Evolutionary conservation across 371 early-diverging fungal genomes (phyloP).

Genomic region (Mortierella sp.): DNA sequence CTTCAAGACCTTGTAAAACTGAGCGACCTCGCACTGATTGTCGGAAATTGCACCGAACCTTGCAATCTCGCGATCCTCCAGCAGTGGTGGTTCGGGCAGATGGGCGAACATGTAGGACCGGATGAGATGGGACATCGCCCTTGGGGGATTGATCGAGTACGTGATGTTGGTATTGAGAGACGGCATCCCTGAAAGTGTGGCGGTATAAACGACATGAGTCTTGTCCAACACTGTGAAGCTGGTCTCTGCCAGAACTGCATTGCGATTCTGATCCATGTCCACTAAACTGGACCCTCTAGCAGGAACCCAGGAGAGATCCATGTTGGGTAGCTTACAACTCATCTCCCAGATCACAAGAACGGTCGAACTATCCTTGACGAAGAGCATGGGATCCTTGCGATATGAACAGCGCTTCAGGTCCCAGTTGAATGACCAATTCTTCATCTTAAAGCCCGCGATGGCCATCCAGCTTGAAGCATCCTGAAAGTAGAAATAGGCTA

Average conservation of each 20-base stretch:
- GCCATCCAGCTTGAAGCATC: constrained; percentile 53
- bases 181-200: constrained; percentile 60
- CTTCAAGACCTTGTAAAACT: constrained; percentile 61
- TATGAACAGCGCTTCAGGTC: constrained; percentile 62
- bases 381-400: constrained; percentile 68
- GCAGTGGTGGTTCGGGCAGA: constrained; percentile 45
- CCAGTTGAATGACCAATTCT: constrained; percentile 64
- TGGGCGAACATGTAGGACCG: constrained; percentile 39
- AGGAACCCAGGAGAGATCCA: constrained; percentile 58
- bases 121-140: constrained; percentile 21
- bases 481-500: constrained; percentile 54
- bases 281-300: not conserved
- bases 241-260: constrained; percentile 22
- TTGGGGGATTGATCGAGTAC: constrained; percentile 51
- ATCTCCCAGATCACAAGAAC: constrained; percentile 72
- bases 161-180: constrained; percentile 49
- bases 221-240: constrained; percentile 55
- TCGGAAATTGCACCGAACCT: constrained; percentile 70
- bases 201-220: constrained; percentile 63
- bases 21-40: constrained; percentile 69
- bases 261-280: constrained; percentile 3
- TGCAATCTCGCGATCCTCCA: constrained; percentile 55
- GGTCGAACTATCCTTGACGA: constrained; percentile 62
- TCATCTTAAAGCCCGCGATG: constrained; percentile 61
- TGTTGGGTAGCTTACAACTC: constrained; percentile 62